These are phyloP conservation scores for Odontarrhena argentea DNA, from an alignment of 345 rosid species.

Conservation along the genomic window DNA sequence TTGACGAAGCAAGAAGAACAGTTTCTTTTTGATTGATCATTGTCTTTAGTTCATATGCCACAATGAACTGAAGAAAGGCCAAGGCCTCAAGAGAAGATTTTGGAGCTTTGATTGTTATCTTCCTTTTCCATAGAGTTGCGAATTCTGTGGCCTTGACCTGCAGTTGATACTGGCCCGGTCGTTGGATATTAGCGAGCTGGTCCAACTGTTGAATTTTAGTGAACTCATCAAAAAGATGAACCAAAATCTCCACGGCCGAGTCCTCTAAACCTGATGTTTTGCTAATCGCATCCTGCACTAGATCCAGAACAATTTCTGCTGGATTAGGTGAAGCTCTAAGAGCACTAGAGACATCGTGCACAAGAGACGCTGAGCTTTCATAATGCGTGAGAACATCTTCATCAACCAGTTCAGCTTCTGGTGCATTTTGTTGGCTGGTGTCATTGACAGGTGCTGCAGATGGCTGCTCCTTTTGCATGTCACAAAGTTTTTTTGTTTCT, in stretches of 20 bases:
- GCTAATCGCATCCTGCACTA: slow-evolving; percentile 4
- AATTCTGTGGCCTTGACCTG: slow-evolving; percentile 22
- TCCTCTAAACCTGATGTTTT: background rate
- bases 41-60: slow-evolving; percentile 19
- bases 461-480: background rate
- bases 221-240: slow-evolving; percentile 23
- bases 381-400: slow-evolving; percentile 8
- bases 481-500: background rate
- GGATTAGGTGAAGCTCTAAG: slow-evolving; percentile 28
- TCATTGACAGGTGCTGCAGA: slow-evolving; percentile 16
- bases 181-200: slow-evolving; percentile 20
- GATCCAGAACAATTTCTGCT: slow-evolving; percentile 28
- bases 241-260: slow-evolving; percentile 3
- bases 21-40: slow-evolving; percentile 26
- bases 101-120: slow-evolving; percentile 18
- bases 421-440: slow-evolving; percentile 23
- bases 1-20: slow-evolving; percentile 27
- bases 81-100: slow-evolving; percentile 30
- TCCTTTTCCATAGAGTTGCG: slow-evolving; percentile 29
- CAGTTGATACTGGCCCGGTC: background rate
- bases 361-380: background rate
- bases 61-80: slow-evolving; percentile 34
- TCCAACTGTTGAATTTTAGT: background rate
- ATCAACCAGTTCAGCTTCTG: slow-evolving; percentile 9
- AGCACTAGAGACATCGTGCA: slow-evolving; percentile 5